These are phyloP conservation scores for Aureobasidium sp. DNA, from an alignment of 2,329 filamentous ascomycete genomes.

Conservation along the genomic window DNA sequence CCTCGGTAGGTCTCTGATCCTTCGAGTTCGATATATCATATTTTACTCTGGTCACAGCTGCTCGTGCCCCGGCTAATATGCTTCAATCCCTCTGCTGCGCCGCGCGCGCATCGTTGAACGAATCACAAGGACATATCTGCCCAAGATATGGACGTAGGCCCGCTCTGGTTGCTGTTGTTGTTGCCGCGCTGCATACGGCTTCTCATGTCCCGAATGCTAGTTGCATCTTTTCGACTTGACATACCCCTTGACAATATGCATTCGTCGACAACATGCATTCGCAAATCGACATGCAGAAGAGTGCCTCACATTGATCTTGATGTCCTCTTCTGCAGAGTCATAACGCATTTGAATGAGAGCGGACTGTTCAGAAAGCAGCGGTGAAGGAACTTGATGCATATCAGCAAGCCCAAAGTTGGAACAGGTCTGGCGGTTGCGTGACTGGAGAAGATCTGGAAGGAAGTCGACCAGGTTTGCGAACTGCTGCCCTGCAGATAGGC, in stretches of 20 bases:
- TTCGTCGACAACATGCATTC: too few species aligned
- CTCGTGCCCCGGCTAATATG: neutral
- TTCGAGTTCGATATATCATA: neutral
- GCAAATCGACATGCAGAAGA: neutral
- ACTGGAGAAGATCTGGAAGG: neutral
- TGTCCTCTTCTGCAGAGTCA: neutral
- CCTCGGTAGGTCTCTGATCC: neutral
- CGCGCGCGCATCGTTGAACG: neutral
- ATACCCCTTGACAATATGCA: conserved; percentile 1
- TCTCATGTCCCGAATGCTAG: neutral
- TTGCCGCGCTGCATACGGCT: too few species aligned
- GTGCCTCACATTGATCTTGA: conserved; percentile 4
- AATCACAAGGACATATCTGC: neutral
- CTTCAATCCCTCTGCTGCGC: neutral
- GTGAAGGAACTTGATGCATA: conserved; percentile 1
- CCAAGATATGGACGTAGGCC: neutral
- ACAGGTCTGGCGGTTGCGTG: neutral
- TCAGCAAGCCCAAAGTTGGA: neutral
- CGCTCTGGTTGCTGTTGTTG: neutral
- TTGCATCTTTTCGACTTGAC: neutral
- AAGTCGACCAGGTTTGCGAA: conserved; percentile 4
- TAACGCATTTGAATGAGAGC: neutral
- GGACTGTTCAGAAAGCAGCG: neutral
- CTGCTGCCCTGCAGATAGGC: conserved; percentile 1
- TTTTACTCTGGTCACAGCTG: neutral